These are phyloP conservation scores for Tylopilus balloui DNA, from an alignment of 768 basidiomycete genomes.

Conservation along the genomic window DNA sequence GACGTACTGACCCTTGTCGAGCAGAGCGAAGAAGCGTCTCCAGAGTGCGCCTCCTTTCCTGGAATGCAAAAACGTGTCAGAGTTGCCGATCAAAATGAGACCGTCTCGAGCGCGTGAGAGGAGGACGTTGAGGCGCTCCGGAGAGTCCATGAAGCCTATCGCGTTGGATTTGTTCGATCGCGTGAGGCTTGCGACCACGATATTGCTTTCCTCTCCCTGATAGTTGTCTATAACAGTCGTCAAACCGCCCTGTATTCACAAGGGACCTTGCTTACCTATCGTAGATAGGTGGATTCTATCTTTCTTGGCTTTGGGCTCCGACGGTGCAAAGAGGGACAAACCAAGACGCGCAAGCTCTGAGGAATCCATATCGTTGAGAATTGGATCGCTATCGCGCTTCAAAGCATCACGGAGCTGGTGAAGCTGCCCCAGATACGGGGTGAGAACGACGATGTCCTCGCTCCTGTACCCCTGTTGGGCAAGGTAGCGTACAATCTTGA, in stretches of 20 bases:
- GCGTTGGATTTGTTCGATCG: constrained; percentile 51
- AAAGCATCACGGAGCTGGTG: constrained; percentile 43
- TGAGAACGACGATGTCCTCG: constrained; percentile 57
- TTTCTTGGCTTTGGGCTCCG: constrained; percentile 35
- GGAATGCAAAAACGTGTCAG: constrained; percentile 46
- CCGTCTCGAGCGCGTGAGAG: constrained; percentile 64
- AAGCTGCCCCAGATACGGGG: constrained; percentile 67
- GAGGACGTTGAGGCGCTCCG: constrained; percentile 66
- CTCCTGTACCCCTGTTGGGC: constrained; percentile 65
- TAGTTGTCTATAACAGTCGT: constrained; percentile 55
- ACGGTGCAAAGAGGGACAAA: constrained; percentile 36
- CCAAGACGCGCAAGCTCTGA: constrained; percentile 55
- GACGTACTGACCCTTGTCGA: constrained; percentile 7
- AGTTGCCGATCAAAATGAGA: constrained; percentile 63
- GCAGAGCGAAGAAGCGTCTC: constrained; percentile 9
- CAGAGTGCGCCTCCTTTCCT: constrained; percentile 15
- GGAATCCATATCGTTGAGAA: constrained; percentile 60
- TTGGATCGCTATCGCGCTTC: constrained; percentile 46
- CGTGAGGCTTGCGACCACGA: constrained; percentile 58
- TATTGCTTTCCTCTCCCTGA: constrained; percentile 70
- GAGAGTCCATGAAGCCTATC: constrained; percentile 70
- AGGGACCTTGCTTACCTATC: constrained; percentile 43
- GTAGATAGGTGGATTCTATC: constrained; percentile 50
- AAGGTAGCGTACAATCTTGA: constrained; percentile 62
- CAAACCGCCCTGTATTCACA: background rate